Base-by-base conservation (phyloP, 2,329 filamentous ascomycete genomes). In the Paraphoma chrysanthemicola region DNA sequence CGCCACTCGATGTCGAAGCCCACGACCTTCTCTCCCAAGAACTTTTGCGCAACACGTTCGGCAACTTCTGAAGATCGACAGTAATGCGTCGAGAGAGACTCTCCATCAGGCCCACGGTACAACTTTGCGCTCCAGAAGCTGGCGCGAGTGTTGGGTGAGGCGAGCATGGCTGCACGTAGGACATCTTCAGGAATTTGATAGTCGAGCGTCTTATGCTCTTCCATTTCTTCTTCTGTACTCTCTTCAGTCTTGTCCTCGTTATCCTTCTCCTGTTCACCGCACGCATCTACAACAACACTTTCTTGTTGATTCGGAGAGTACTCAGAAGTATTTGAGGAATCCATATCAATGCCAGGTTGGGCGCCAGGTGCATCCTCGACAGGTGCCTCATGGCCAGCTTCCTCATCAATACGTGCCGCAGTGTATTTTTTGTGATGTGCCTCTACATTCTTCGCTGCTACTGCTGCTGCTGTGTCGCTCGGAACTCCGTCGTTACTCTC, bases 1-100 rank as follows among this genome's bases (percentile, higher is more conserved):
- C 89, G 89, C 93, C 93, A 97, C 78, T 97, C 93, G 46, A 97
- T 82, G 68, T 97, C 93, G 60, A 97, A 92, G 0, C 93, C 93
- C n/a, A 97, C 73, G 3, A 95, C 78, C 47, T 86, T 82, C 68
- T 94, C 87, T 16, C 83, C 66, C 44, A 87, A 65, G 66, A 97
- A 97, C 56, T 90, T 83, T 55, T 85, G 77, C n/a, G 85, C 79
- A 7, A 91, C 86, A 6, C 82, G 78, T 72, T 97, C 92, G 44
- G 90, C 88, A 3, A 86, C 86, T 38, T 88, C 80, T 38, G 83
- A 83, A 57, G 81, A 89, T 44, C 79, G 86, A 79, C 92, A 96
- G 72, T 97, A 96, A 73, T 96, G 90, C 0, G 94, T 86, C 51
- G 82, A 85, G 44, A 92, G 84, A 51, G 82, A 83, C 44, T 85